Percentiles rank a stretch among this genome's conserved stretches.
Conservation (phyloP, 75 land plant genomes). For the Pinus tabuliformis region DNA sequence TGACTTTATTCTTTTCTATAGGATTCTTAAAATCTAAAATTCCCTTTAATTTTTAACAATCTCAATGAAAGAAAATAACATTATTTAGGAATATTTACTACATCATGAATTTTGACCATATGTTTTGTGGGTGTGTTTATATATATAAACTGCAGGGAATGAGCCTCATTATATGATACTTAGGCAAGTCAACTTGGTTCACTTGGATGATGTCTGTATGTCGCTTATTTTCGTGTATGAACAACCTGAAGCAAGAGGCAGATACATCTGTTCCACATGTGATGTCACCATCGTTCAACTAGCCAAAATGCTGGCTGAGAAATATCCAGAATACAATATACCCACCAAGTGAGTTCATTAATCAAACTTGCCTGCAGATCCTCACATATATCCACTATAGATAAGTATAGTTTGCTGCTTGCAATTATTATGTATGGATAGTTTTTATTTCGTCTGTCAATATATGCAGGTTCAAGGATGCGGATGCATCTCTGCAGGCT, state of each 20-base stretch:
- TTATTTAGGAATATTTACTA: too few relatives aligned
- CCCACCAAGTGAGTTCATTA: slow-evolving; percentile 19
- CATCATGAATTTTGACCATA: too few relatives aligned
- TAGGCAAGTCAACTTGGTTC: slow-evolving; percentile 46
- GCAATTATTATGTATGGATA: neutral
- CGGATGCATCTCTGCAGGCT: neutral
- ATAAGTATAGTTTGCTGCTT: neutral
- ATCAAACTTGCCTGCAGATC: neutral
- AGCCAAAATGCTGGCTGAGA: slow-evolving; percentile 34
- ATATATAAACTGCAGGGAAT: slow-evolving; percentile 11
- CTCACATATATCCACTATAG: neutral
- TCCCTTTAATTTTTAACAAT: too few relatives aligned
- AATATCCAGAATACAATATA: slow-evolving; percentile 28
- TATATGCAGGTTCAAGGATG: slow-evolving; percentile 8
- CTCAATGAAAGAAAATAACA: too few relatives aligned
- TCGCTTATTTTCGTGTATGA: slow-evolving; percentile 68
- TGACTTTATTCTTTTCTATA: too few relatives aligned
- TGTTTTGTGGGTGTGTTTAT: neutral
- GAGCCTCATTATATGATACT: slow-evolving; percentile 5
- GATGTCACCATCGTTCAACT: slow-evolving; percentile 66
- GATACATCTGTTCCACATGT: slow-evolving; percentile 80
- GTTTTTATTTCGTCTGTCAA: too few relatives aligned
- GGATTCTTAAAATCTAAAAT: too few relatives aligned
- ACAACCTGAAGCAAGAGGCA: slow-evolving; percentile 66
- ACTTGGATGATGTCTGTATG: slow-evolving; percentile 73